phyloP scores from a whole-genome alignment of 2,329 filamentous ascomycete genomes.

The Cercospora zeae-maydis region DNA sequence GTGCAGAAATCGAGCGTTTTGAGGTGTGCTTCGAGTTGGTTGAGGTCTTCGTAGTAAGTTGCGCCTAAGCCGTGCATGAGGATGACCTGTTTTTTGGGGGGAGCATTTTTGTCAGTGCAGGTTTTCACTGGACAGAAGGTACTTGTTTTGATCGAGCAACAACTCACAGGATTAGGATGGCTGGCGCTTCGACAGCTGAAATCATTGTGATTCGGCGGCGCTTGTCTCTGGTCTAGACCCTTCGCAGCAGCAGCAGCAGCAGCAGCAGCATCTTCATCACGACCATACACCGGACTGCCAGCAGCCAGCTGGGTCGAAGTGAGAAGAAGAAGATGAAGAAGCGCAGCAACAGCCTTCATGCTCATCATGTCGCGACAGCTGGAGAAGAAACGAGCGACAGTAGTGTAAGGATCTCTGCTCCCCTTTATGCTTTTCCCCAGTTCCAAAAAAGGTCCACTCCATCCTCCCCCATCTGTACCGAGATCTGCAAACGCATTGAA shows the following conservation, averaged over 20 bases:
- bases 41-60: slow-evolving; percentile 30
- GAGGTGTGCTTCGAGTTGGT: slow-evolving; percentile 24
- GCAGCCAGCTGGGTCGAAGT: not conserved
- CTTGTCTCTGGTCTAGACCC: slow-evolving; percentile 2
- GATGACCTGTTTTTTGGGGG: slow-evolving; percentile 4
- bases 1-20: slow-evolving; percentile 24
- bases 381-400: too few species aligned
- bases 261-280: too few species aligned
- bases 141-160: not conserved
- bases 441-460: too few species aligned
- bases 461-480: not conserved
- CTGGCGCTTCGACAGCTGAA: slow-evolving; percentile 23
- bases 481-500: too few species aligned
- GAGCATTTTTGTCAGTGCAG: not conserved
- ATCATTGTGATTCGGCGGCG: slow-evolving; percentile 24
- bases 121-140: not conserved
- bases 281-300: not conserved
- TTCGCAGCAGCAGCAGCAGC: too few species aligned
- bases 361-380: not conserved
- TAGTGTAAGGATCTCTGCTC: not conserved
- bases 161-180: slow-evolving; percentile 25
- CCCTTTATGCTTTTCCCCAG: not conserved
- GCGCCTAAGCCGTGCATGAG: slow-evolving; percentile 28
- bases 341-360: not conserved
- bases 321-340: not conserved